Conservation (phyloP, 2,329 filamentous ascomycete genomes). For the Fusarium sulawesiense region DNA sequence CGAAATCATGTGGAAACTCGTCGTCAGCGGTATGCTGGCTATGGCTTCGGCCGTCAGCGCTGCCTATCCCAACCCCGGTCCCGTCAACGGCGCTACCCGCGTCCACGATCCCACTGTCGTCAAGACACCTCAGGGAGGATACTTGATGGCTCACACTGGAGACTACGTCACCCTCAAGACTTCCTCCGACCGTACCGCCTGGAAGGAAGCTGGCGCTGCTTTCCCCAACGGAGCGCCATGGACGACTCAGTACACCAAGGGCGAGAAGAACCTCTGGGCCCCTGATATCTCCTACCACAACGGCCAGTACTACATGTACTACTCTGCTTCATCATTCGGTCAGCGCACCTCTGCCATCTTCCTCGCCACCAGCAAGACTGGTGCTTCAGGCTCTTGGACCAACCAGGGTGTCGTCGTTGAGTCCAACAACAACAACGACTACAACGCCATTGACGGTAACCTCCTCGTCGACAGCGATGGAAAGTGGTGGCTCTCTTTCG, state of each 20-base stretch:
- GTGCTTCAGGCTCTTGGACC: slow-evolving; percentile 47
- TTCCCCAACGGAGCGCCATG: slow-evolving; percentile 49
- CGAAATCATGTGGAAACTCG: slow-evolving; percentile 30
- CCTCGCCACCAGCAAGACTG: slow-evolving; percentile 47
- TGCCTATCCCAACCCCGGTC: slow-evolving; percentile 36
- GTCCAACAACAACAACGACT: slow-evolving; percentile 36
- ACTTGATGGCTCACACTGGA: slow-evolving; percentile 46
- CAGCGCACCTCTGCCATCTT: slow-evolving; percentile 47
- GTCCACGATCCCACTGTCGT: slow-evolving; percentile 48
- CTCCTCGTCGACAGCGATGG: slow-evolving; percentile 45
- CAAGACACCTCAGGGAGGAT: slow-evolving; percentile 46
- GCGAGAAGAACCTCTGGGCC: slow-evolving; percentile 56
- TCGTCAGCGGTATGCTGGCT: slow-evolving; percentile 41
- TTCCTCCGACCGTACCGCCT: slow-evolving; percentile 48
- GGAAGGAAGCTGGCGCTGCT: slow-evolving; percentile 46
- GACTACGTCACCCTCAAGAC: slow-evolving; percentile 48
- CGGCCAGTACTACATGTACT: slow-evolving; percentile 49
- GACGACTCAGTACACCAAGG: slow-evolving; percentile 48
- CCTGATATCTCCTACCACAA: slow-evolving; percentile 62
- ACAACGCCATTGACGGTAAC: slow-evolving; percentile 49
- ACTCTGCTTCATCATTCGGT: slow-evolving; percentile 49
- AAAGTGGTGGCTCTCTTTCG: slow-evolving; percentile 50
- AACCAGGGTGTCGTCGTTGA: slow-evolving; percentile 47
- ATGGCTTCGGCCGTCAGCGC: slow-evolving; percentile 25
- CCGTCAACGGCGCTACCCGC: slow-evolving; percentile 42